Evolutionary conservation across 2,329 filamentous ascomycete species (phyloP).

Genomic region (Coniochaeta sp.): DNA sequence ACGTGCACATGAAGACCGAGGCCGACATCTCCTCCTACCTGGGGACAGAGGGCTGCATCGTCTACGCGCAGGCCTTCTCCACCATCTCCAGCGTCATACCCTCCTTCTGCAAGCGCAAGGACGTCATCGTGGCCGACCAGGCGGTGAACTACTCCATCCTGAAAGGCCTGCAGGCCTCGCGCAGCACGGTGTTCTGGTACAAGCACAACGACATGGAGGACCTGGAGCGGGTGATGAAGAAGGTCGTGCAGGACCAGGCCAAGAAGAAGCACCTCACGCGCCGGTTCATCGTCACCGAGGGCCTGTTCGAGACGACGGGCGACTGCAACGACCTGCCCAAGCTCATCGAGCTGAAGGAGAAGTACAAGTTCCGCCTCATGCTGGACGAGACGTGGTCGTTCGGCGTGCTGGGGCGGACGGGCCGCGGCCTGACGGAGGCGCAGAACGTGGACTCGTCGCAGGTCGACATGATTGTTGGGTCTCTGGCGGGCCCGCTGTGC

Average conservation of each 20-base stretch:
- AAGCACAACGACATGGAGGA: constrained; percentile 96
- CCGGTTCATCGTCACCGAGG: constrained; percentile 93
- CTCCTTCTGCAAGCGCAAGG: constrained; percentile 91
- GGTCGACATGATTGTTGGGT: constrained; percentile 96
- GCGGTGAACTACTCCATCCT: constrained; percentile 91
- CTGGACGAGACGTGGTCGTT: constrained; percentile 98
- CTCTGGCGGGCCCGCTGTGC: constrained; percentile 81
- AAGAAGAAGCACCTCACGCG: constrained; percentile 81
- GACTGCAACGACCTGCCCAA: constrained; percentile 80
- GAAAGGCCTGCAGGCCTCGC: constrained; percentile 87
- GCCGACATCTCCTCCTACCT: constrained; percentile 86
- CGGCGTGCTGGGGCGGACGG: constrained; percentile 84
- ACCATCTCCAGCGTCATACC: constrained; percentile 97
- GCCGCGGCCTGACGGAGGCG: constrained; percentile 87
- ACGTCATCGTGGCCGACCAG: constrained; percentile 93
- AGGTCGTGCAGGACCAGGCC: constrained; percentile 80
- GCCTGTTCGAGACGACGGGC: constrained; percentile 83
- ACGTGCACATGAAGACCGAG: constrained; percentile 96
- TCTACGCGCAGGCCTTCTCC: constrained; percentile 94
- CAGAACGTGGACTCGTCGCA: constrained; percentile 92
- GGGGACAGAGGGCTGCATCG: constrained; percentile 81
- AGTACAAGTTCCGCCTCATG: constrained; percentile 96
- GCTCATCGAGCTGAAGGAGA: constrained; percentile 85
- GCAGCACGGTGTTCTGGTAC: constrained; percentile 89
- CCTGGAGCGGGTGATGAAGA: constrained; percentile 75